Evolutionary conservation across 495 filamentous ascomycete species (phyloP), one percentile per base, ranked within the genome.

Genomic region (Bryoglossum gracile): DNA sequence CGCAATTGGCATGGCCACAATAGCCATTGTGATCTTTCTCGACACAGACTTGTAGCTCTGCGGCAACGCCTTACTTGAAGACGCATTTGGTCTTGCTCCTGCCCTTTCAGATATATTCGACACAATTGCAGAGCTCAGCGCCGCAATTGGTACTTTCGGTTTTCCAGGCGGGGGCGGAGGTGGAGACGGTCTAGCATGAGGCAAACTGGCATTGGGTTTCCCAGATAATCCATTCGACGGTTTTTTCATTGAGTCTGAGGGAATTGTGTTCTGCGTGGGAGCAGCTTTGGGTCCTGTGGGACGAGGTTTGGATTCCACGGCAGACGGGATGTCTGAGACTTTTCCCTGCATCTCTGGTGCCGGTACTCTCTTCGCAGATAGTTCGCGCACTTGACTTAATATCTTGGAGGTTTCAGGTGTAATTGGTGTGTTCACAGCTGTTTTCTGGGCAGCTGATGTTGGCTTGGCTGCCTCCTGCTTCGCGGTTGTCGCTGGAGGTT

Each of bases 1-100:
- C 13, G 47, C 48, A 43, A 68, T 63, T 19, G 65, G 65, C 35
- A 64, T 42, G 4, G 65, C 65, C 11, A 68, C 64, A 25, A 68
- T 64, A n/a, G 59, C 48, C 46, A 56, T 50, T 11, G 62, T 65
- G 13, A 67, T 39, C 36, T 62, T 68, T 34, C 44, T 53, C 13
- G 59, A 53, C 11, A 50, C 56, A 1, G 40, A 19, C 8, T 58
- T 56, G 32, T 62, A 62, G 16, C 44, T 52, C 24, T 16, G 19
- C 0, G 59, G 59, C 30, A 60, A 45, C 14, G 41, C 23, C 16
- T 40, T 55, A 19, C 36, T 48, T 2, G 26, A 11, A 0, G 30
- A 33, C 9, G 51, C 2, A 19, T 48, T 55, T n/a, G 54, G 54
- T 28, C 52, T 55, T 34, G 58, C 58, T 2, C 57, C 57, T 2